A percentile compares a stretch with the other conserved stretches of the same genome.
Conservation (phyloP, 257 asterid genomes). For the Nemophila menziesii region DNA sequence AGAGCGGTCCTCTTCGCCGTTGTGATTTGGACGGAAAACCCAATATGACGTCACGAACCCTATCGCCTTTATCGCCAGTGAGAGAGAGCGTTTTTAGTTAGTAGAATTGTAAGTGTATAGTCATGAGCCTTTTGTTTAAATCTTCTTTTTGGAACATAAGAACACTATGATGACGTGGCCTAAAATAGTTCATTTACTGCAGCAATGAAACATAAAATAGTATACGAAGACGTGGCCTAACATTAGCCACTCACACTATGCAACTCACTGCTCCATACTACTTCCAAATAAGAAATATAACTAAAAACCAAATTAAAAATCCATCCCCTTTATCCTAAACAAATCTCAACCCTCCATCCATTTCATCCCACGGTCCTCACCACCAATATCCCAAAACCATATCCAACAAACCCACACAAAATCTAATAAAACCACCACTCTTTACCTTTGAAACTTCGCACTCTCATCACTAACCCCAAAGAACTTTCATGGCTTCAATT, state of each 20-base stretch:
- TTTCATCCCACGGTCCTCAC: constrained; percentile 32
- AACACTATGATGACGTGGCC: too few relatives aligned
- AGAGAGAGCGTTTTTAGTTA: too few relatives aligned
- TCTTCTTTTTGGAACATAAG: too few relatives aligned
- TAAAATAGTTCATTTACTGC: too few relatives aligned
- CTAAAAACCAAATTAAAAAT: constrained; percentile 14
- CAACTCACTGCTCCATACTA: constrained; percentile 7
- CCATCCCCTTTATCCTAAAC: constrained; percentile 37
- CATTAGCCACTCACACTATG: constrained; percentile 14
- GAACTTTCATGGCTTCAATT: constrained; percentile 48
- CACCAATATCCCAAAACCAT: constrained; percentile 48
- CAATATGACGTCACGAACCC: too few relatives aligned
- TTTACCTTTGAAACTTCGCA: constrained; percentile 11
- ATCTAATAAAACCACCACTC: constrained; percentile 2
- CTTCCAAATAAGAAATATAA: constrained; percentile 6
- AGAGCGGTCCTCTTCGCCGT: too few relatives aligned
- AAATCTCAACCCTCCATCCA: constrained; percentile 34
- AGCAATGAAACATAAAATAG: background rate
- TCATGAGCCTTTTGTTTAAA: too few relatives aligned
- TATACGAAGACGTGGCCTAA: constrained; percentile 32
- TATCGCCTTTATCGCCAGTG: too few relatives aligned
- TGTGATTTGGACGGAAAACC: too few relatives aligned
- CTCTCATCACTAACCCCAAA: constrained; percentile 11
- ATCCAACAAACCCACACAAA: constrained; percentile 34
- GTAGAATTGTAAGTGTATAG: too few relatives aligned